phyloP scores from a whole-genome alignment of 2,329 filamentous ascomycete genomes.

The Alternaria dauci region DNA sequence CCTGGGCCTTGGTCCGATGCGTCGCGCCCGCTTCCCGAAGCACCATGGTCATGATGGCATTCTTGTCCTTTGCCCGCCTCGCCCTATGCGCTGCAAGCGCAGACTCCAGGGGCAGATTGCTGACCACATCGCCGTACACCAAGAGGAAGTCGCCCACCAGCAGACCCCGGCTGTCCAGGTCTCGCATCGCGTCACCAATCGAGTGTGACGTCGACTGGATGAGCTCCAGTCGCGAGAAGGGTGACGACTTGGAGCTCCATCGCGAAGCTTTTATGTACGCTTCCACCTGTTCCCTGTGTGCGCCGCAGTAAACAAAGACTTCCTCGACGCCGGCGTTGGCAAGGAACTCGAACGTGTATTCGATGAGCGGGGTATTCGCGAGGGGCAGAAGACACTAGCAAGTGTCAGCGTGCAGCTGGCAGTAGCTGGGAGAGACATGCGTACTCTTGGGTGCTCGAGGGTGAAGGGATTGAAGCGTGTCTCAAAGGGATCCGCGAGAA shows the following conservation, averaged over 20 bases:
- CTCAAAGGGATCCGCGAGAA: constrained; percentile 95
- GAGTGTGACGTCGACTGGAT: constrained; percentile 88
- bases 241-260: constrained; percentile 75
- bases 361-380: constrained; percentile 92
- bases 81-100: constrained; percentile 81
- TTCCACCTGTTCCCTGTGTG: constrained; percentile 87
- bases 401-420: constrained; percentile 28
- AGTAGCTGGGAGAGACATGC: constrained; percentile 39
- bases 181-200: constrained; percentile 91
- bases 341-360: constrained; percentile 96
- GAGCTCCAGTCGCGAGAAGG: constrained; percentile 83
- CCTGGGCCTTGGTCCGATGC: constrained; percentile 80
- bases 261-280: constrained; percentile 81
- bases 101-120: constrained; percentile 84
- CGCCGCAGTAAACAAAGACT: constrained; percentile 89
- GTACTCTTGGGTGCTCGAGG: constrained; percentile 83
- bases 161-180: constrained; percentile 84
- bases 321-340: constrained; percentile 95
- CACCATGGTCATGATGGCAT: constrained; percentile 98
- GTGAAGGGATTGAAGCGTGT: constrained; percentile 90
- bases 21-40: constrained; percentile 77
- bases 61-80: constrained; percentile 82
- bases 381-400: constrained; percentile 86
- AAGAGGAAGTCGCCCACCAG: constrained; percentile 91
- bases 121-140: constrained; percentile 91